Evolutionary conservation across 768 basidiomycete genomes (phyloP), one percentile per base, ranked within the genome.

Genomic region (Nidularia pulvinata): DNA sequence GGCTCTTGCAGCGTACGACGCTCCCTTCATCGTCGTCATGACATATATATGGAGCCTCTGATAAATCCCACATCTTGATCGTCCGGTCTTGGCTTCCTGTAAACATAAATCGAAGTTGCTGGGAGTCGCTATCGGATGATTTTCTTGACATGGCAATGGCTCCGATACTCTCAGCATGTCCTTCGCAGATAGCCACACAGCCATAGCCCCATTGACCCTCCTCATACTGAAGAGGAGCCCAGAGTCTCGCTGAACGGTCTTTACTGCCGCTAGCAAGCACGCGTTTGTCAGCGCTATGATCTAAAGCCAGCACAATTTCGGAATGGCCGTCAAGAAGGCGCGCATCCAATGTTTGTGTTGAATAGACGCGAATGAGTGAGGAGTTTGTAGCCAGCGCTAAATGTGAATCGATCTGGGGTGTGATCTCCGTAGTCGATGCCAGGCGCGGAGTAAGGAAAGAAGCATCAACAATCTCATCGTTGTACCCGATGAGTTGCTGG

Each of bases 31-130:
- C 61, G 13, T 60, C 47, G 22, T 51, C 59, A 36, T 61, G 52
- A 25, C 59, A 63, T 25, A 58, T 57, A n/a, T 72, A 48, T 1
- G 79, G 69, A 3, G 88, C 70, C 11, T 72, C 65, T 0, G 81
- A 73, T n/a, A 98, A 66, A 69, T 98, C 94, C 97, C 97, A 99
- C 86, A 98, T 89, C 71, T 99, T 99, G 67, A 98, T 91, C 3
- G 97, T 98, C 43, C 93, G 85, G 68, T 99, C 97, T 69, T 98
- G 96, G 65, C 91, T 93, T 33, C 96, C 97, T 11, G 95, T 97
- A 66, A 98, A 91, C 78, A 95, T 76, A 72, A 97, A 96, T 39
- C 76, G 76, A 48, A 75, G 72, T 49, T 64, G 59, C 35, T 59
- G 53, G 16, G 66, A 65, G 30, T 55, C 60, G 14, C 67, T 67